phyloP scores from a whole-genome alignment of 768 basidiomycete species.

The Leccinellum luteum region DNA sequence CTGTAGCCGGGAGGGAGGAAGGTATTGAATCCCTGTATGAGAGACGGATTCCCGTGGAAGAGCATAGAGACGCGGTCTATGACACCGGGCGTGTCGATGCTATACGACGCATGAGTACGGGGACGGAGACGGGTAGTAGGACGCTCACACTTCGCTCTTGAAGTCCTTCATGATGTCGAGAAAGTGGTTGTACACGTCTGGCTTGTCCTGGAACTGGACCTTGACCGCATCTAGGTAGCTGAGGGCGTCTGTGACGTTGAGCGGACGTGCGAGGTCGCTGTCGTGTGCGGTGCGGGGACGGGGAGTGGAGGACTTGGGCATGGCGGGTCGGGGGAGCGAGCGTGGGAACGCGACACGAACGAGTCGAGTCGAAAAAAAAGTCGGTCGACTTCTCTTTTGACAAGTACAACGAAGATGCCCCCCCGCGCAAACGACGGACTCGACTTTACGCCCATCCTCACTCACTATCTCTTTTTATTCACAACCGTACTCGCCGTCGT shows the following conservation, averaged over 20 bases:
- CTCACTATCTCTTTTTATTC: slow-evolving; percentile 89
- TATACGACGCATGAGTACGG: slow-evolving; percentile 31
- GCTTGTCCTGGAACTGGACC: slow-evolving; percentile 82
- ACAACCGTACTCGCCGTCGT: slow-evolving; percentile 82
- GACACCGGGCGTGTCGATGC: slow-evolving; percentile 96
- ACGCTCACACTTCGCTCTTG: slow-evolving; percentile 85
- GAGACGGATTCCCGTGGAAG: slow-evolving; percentile 83
- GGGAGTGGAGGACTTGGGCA: slow-evolving; percentile 28
- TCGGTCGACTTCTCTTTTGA: not conserved
- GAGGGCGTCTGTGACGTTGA: slow-evolving; percentile 92
- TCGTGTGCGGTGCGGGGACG: slow-evolving; percentile 35
- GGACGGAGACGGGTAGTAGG: not conserved
- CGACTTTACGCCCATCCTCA: slow-evolving; percentile 85
- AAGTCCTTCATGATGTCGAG: slow-evolving; percentile 99
- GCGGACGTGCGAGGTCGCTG: slow-evolving; percentile 45
- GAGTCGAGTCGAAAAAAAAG: slow-evolving; percentile 5
- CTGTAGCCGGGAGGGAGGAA: slow-evolving; percentile 94
- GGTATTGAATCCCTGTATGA: slow-evolving; percentile 98
- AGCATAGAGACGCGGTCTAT: slow-evolving; percentile 92
- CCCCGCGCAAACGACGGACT: slow-evolving; percentile 61
- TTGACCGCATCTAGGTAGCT: slow-evolving; percentile 95
- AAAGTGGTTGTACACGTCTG: slow-evolving; percentile 93
- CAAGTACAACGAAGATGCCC: slow-evolving; percentile 40
- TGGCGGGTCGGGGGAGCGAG: not conserved
- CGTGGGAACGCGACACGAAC: slow-evolving; percentile 17